phyloP scores from a whole-genome alignment of 805 yeast genomes.

The Yarrowia yakushimensis region DNA sequence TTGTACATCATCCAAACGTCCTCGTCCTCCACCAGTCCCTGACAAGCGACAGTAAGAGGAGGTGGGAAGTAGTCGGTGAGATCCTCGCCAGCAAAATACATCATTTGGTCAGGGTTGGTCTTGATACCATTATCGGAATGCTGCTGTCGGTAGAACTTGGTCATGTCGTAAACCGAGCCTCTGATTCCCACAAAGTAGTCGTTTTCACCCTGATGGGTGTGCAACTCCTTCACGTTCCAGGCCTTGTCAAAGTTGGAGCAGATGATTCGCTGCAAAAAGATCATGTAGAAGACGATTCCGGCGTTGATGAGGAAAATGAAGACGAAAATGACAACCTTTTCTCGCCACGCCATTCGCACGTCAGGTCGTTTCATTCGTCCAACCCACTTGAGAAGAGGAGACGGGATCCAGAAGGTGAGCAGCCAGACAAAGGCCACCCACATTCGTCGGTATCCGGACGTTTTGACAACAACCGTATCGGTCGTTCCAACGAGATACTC shows the following conservation, averaged over 20 bases:
- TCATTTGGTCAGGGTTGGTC: slow-evolving; percentile 38
- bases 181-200: slow-evolving; percentile 42
- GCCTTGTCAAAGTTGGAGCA: slow-evolving; percentile 44
- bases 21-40: slow-evolving; percentile 38
- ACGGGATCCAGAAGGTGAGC: slow-evolving; percentile 44
- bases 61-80: slow-evolving; percentile 42
- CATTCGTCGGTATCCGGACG: slow-evolving; percentile 35
- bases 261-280: slow-evolving; percentile 39
- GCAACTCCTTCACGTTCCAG: slow-evolving; percentile 41
- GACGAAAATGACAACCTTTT: slow-evolving; percentile 40
- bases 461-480: slow-evolving; percentile 36
- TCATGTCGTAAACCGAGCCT: slow-evolving; percentile 43
- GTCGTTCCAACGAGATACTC: slow-evolving; percentile 38
- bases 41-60: slow-evolving; percentile 42
- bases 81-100: slow-evolving; percentile 42
- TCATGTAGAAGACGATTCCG: slow-evolving; percentile 44
- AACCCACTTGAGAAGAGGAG: slow-evolving; percentile 36
- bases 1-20: slow-evolving; percentile 36
- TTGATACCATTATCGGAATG: slow-evolving; percentile 42
- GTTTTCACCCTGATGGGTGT: slow-evolving; percentile 38
- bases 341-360: slow-evolving; percentile 45
- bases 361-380: slow-evolving; percentile 43
- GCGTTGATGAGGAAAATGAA: slow-evolving; percentile 40
- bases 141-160: slow-evolving; percentile 41
- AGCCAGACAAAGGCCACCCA: slow-evolving; percentile 44